These are phyloP conservation scores for Aspergillus sp. DNA, from an alignment of 2,329 filamentous ascomycete species.

Conservation along the genomic window DNA sequence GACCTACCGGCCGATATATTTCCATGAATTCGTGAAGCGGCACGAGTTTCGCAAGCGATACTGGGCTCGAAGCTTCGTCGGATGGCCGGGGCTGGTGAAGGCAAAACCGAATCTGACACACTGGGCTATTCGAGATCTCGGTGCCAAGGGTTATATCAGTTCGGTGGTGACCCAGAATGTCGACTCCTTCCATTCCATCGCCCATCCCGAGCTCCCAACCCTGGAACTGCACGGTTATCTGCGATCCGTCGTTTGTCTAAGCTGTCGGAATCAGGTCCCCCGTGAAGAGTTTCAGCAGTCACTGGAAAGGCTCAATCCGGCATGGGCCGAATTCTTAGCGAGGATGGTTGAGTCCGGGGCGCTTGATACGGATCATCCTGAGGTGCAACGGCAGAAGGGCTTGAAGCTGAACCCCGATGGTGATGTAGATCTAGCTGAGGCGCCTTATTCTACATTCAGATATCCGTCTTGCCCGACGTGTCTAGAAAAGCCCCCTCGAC, in stretches of 20 bases:
- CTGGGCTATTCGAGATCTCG: constrained; percentile 70
- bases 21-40: constrained; percentile 76
- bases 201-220: constrained; percentile 72
- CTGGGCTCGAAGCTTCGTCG: constrained; percentile 92
- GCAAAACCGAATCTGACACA: constrained; percentile 80
- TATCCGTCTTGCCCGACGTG: constrained; percentile 89
- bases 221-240: constrained; percentile 91
- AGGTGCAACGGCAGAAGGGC: constrained; percentile 64
- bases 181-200: constrained; percentile 81
- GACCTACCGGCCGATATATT: constrained; percentile 87
- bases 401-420: constrained; percentile 89
- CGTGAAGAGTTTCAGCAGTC: constrained; percentile 73
- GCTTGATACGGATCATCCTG: constrained; percentile 72
- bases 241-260: constrained; percentile 74
- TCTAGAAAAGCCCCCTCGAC: constrained; percentile 59
- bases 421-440: constrained; percentile 84
- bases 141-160: constrained; percentile 67
- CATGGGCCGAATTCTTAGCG: constrained; percentile 74
- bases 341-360: constrained; percentile 72
- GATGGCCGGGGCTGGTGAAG: constrained; percentile 78
- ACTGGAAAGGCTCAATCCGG: constrained; percentile 75
- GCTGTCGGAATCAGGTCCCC: constrained; percentile 69
- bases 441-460: constrained; percentile 83
- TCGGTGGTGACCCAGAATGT: constrained; percentile 93
- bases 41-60: constrained; percentile 89